A percentile compares a stretch with the other conserved stretches of the same genome.
Evolutionary conservation across 768 basidiomycete genomes (phyloP).

Genomic region (Boletus bicolor): DNA sequence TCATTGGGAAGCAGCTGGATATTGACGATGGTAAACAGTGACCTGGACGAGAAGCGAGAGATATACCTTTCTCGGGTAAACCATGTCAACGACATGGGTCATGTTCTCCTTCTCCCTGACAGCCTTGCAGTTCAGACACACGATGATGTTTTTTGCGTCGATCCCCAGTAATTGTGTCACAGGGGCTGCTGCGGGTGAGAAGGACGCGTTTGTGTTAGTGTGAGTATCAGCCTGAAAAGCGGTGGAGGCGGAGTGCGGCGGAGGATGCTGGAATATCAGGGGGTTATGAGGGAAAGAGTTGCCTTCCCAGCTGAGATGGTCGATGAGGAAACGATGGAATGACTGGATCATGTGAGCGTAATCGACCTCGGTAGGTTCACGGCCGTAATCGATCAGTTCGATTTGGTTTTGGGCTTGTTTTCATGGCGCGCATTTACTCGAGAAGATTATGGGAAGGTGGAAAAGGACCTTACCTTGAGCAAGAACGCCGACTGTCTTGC

Average conservation of each 20-base stretch:
- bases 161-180: conserved; percentile 86
- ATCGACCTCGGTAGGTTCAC: conserved; percentile 67
- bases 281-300: conserved; percentile 63
- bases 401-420: conserved; percentile 66
- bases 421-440: background rate
- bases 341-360: conserved; percentile 90
- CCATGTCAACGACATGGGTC: conserved; percentile 81
- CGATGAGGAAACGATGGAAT: conserved; percentile 92
- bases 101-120: conserved; percentile 72
- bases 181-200: conserved; percentile 55
- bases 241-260: conserved; percentile 1
- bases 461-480: conserved; percentile 64
- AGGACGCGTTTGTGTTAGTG: conserved; percentile 7
- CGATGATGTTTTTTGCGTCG: conserved; percentile 69
- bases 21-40: background rate
- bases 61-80: conserved; percentile 80
- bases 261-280: conserved; percentile 38
- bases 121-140: conserved; percentile 72
- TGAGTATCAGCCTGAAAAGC: conserved; percentile 22
- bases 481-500: conserved; percentile 85
- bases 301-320: conserved; percentile 76
- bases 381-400: conserved; percentile 85
- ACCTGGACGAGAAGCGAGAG: background rate
- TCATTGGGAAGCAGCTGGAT: conserved; percentile 37
- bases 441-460: background rate